These are phyloP conservation scores for Pyronema domesticum DNA, from an alignment of 495 filamentous ascomycete species.

Conservation along the genomic window DNA sequence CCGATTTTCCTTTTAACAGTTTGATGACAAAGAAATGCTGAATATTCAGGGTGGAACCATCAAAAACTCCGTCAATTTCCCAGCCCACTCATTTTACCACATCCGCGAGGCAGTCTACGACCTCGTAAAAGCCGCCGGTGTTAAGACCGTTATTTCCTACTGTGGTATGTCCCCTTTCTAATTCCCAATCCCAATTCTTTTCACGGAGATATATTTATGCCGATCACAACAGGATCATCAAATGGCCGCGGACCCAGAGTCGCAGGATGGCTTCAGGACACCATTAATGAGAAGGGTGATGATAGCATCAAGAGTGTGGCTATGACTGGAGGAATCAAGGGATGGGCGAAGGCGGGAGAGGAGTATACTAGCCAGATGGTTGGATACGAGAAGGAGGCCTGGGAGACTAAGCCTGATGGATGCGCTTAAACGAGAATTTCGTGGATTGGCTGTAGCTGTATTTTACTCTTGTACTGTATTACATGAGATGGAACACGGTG, in stretches of 20 bases:
- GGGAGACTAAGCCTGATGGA: constrained; percentile 25
- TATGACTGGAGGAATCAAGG: constrained; percentile 43
- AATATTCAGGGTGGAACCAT: constrained; percentile 65
- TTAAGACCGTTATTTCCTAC: constrained; percentile 44
- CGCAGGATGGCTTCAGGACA: constrained; percentile 49
- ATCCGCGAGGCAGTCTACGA: constrained; percentile 40
- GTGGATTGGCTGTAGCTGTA: too few species aligned
- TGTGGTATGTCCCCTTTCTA: constrained; percentile 35
- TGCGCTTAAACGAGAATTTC: neutral
- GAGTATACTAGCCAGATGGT: constrained; percentile 40
- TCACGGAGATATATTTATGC: neutral
- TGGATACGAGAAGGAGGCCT: constrained; percentile 37
- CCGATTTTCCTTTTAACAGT: neutral
- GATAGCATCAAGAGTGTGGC: constrained; percentile 35
- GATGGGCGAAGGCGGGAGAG: constrained; percentile 41
- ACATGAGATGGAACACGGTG: too few species aligned
- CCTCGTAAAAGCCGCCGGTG: constrained; percentile 33
- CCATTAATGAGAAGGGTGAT: constrained; percentile 33
- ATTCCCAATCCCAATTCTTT: neutral
- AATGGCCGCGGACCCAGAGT: constrained; percentile 42
- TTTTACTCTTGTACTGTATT: too few species aligned
- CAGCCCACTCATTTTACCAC: constrained; percentile 46
- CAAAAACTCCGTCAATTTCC: constrained; percentile 48
- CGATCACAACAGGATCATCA: constrained; percentile 37
- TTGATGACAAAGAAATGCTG: too few species aligned